Evolutionary conservation across 1,284 basidiomycete species (phyloP).

Genomic region (Leccinum insigne): DNA sequence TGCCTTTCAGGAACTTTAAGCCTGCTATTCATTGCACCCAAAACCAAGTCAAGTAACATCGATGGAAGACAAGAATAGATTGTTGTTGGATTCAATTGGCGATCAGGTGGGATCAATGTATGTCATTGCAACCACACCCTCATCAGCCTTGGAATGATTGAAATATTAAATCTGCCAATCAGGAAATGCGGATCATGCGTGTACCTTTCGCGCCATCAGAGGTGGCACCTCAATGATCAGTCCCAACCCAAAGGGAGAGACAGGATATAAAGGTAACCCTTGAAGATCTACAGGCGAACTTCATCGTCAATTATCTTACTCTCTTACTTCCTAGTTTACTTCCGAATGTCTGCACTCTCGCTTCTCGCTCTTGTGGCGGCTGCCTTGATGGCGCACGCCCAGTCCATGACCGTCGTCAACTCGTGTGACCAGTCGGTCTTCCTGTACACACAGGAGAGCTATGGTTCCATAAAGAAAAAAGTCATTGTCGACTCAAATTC

Average conservation of each 20-base stretch:
- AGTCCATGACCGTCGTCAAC: slow-evolving; percentile 4
- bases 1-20: not conserved
- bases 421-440: slow-evolving; percentile 21
- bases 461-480: slow-evolving; percentile 18
- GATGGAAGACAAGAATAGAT: not conserved
- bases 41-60: not conserved
- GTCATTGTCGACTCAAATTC: slow-evolving; percentile 11
- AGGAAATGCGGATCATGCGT: not conserved
- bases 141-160: not conserved
- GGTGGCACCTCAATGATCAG: not conserved
- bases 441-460: slow-evolving; percentile 23
- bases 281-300: not conserved
- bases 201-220: not conserved
- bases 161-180: not conserved
- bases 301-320: not conserved
- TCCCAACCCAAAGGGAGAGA: not conserved
- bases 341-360: slow-evolving; percentile 10
- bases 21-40: not conserved
- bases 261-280: not conserved
- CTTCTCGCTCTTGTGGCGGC: slow-evolving; percentile 14
- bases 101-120: not conserved
- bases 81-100: not conserved
- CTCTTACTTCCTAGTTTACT: not conserved
- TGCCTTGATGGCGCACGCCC: slow-evolving; percentile 1
- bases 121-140: not conserved